These are phyloP conservation scores for Thecamonas trahens DNA, from an alignment of 78 protist species.

Conservation along the genomic window DNA sequence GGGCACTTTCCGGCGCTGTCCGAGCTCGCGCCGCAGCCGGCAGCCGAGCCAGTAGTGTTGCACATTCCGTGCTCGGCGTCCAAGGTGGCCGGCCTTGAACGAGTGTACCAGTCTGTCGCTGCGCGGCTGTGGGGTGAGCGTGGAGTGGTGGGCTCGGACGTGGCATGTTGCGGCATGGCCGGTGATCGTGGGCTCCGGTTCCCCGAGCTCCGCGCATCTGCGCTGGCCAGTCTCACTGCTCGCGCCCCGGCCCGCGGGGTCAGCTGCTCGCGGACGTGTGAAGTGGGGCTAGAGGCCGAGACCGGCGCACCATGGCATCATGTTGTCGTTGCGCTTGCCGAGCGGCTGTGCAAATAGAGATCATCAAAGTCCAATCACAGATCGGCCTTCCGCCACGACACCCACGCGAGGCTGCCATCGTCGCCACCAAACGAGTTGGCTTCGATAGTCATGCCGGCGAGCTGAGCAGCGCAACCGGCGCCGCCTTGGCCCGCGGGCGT, in stretches of 20 bases:
- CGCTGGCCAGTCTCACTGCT: not conserved
- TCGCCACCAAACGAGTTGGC: too few species aligned
- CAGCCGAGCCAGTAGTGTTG: slow-evolving; percentile 4
- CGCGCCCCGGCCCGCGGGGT: too few species aligned
- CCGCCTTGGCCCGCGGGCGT: too few species aligned
- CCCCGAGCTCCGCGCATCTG: slow-evolving; percentile 42
- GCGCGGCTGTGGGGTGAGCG: slow-evolving; percentile 9
- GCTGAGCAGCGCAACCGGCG: too few species aligned
- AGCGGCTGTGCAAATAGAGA: too few species aligned
- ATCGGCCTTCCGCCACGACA: too few species aligned
- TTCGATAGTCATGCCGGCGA: too few species aligned
- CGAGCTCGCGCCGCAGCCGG: too few species aligned
- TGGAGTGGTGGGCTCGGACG: slow-evolving; percentile 10
- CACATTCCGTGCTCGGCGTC: slow-evolving; percentile 36
- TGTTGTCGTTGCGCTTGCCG: too few species aligned
- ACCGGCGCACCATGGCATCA: not conserved
- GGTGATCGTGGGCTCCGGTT: slow-evolving; percentile 42
- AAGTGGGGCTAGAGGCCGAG: slow-evolving; percentile 8
- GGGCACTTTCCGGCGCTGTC: too few species aligned
- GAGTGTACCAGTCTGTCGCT: not conserved
- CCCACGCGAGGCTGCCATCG: too few species aligned
- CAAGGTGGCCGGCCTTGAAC: slow-evolving; percentile 7
- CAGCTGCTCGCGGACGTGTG: slow-evolving; percentile 41
- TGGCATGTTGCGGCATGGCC: slow-evolving; percentile 47
- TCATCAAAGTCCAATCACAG: too few species aligned